Evolutionary conservation across 208 protist species (phyloP).

Genomic region (Blechomonas ayalai): DNA sequence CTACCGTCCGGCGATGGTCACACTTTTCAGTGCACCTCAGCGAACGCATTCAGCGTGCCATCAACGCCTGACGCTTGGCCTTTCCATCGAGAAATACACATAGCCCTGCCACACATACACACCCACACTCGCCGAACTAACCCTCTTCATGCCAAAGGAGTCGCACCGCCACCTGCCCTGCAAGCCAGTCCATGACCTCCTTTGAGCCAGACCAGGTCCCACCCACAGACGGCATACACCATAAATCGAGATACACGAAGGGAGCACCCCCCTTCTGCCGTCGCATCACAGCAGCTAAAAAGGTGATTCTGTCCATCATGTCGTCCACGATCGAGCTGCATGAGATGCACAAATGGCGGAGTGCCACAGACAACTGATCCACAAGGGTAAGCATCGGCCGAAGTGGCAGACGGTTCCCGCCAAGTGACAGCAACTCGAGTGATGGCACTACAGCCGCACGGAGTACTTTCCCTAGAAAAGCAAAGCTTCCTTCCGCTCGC

Average conservation of each 20-base stretch:
- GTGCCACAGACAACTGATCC: constrained; percentile 38
- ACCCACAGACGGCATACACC: constrained; percentile 6
- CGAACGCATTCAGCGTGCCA: no score
- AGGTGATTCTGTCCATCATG: constrained; percentile 17
- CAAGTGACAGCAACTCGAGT: constrained; percentile 46
- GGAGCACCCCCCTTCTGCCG: constrained; percentile 23
- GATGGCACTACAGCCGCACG: constrained; percentile 31
- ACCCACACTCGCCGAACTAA: no score
- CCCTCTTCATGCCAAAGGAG: constrained; percentile 13
- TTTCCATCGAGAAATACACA: no score
- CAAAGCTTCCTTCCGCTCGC: constrained; percentile 21
- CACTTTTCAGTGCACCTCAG: no score
- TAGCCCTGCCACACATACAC: no score
- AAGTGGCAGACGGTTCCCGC: constrained; percentile 38
- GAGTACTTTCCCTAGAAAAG: constrained; percentile 58
- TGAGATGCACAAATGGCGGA: constrained; percentile 33
- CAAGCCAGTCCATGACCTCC: constrained; percentile 16
- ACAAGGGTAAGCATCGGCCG: constrained; percentile 41
- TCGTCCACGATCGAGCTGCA: constrained; percentile 41
- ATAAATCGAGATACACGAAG: constrained; percentile 18
- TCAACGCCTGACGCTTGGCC: no score
- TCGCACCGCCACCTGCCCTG: constrained; percentile 15
- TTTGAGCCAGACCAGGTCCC: not conserved
- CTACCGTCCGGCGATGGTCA: no score
- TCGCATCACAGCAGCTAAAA: constrained; percentile 35